Conservation (phyloP, 2,329 filamentous ascomycete species). For the Colletotrichum incanum region DNA sequence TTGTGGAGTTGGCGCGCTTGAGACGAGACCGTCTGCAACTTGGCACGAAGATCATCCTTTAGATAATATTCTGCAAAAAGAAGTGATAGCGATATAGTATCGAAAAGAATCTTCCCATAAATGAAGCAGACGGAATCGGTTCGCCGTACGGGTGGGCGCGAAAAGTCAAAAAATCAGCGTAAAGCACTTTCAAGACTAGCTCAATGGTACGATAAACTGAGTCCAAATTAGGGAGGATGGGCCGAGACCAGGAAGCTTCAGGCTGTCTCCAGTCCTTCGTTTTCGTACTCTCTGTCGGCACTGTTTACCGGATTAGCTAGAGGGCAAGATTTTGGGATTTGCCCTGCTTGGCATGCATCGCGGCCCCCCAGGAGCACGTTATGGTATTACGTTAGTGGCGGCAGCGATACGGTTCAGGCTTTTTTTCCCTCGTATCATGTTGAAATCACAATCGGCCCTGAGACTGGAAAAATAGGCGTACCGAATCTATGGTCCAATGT, state of each 20-base stretch:
- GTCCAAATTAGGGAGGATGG: too few relatives aligned
- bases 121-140: neutral
- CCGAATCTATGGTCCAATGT: neutral
- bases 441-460: neutral
- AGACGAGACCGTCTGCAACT: constrained; percentile 34
- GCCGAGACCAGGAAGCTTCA: neutral
- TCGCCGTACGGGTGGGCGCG: neutral
- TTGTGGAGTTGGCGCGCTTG: constrained; percentile 16
- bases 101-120: neutral
- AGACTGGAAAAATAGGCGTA: neutral
- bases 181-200: neutral
- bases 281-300: neutral
- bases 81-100: neutral
- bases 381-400: neutral
- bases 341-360: neutral
- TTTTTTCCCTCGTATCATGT: neutral
- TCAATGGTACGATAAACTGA: neutral
- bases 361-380: neutral
- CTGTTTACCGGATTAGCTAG: neutral
- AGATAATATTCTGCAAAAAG: neutral
- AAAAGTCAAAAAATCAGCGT: neutral
- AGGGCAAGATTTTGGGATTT: neutral
- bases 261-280: neutral
- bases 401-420: neutral
- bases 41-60: constrained; percentile 28